Conservation (phyloP, 2,329 filamentous ascomycete genomes). For the Teratosphaeria viscida region DNA sequence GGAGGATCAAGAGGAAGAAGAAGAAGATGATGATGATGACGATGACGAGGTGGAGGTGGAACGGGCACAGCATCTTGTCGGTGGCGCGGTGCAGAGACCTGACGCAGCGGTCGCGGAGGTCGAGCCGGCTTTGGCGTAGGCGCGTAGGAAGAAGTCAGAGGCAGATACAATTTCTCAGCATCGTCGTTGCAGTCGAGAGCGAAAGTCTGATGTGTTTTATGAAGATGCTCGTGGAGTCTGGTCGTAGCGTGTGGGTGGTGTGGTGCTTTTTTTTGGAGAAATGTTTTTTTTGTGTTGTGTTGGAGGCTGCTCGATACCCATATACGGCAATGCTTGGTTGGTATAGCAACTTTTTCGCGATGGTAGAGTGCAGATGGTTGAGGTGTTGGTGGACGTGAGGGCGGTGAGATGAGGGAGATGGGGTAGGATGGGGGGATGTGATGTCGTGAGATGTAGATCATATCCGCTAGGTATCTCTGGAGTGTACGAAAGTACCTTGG, state of each 20-base stretch:
- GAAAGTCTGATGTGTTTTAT: too few species aligned
- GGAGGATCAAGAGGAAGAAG: slow-evolving; percentile 6
- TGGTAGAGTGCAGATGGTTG: neutral
- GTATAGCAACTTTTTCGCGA: neutral
- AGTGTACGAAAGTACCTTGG: too few species aligned
- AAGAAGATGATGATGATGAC: neutral
- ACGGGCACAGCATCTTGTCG: neutral
- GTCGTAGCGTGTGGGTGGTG: too few species aligned
- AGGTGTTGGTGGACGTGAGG: too few species aligned
- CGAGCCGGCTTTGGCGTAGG: neutral
- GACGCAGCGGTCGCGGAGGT: neutral
- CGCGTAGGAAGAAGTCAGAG: neutral
- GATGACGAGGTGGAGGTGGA: neutral
- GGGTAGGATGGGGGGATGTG: too few species aligned
- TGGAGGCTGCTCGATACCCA: neutral
- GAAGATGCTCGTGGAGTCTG: too few species aligned
- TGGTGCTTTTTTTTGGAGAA: neutral
- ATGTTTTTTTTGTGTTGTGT: too few species aligned
- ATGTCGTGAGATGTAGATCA: too few species aligned
- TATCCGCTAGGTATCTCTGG: too few species aligned
- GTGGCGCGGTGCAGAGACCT: neutral
- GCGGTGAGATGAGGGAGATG: too few species aligned
- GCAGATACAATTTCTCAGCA: neutral
- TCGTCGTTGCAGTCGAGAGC: too few species aligned
- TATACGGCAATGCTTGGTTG: neutral